Evolutionary conservation across 2,329 filamentous ascomycete genomes (phyloP).

Genomic region (Pseudonectria buxi): DNA sequence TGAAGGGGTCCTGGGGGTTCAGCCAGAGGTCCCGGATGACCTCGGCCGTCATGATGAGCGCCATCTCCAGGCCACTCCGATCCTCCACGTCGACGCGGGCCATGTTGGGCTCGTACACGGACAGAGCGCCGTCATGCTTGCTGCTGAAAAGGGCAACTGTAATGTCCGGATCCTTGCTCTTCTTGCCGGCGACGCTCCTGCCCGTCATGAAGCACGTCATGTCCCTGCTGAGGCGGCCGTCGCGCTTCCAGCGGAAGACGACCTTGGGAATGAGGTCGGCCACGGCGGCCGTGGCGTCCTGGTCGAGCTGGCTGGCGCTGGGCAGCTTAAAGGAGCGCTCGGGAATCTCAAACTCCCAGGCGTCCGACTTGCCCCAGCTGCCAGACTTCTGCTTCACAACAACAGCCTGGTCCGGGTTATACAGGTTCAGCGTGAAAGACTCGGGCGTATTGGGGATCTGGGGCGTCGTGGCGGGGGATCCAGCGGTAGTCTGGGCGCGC

Average conservation of each 20-base stretch:
- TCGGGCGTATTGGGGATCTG: constrained; percentile 67
- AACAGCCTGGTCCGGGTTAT: constrained; percentile 86
- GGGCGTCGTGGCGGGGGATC: constrained; percentile 48
- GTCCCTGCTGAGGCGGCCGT: constrained; percentile 78
- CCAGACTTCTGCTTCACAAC: constrained; percentile 63
- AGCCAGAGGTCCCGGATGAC: constrained; percentile 61
- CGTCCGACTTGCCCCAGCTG: constrained; percentile 71
- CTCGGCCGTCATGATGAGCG: constrained; percentile 58
- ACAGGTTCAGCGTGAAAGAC: constrained; percentile 78
- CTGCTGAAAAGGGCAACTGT: constrained; percentile 82
- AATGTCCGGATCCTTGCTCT: constrained; percentile 90
- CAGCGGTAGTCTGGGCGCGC: constrained; percentile 43
- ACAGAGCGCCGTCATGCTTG: constrained; percentile 59
- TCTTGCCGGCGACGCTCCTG: constrained; percentile 66
- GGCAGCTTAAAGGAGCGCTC: constrained; percentile 77
- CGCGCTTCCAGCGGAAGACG: constrained; percentile 82
- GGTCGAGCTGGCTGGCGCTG: constrained; percentile 71
- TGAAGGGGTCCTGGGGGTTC: constrained; percentile 68
- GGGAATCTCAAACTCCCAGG: constrained; percentile 91
- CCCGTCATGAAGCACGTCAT: constrained; percentile 84
- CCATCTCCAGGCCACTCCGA: constrained; percentile 83
- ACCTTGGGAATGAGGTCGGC: constrained; percentile 61
- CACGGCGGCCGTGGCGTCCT: constrained; percentile 44
- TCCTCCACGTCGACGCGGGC: constrained; percentile 89
- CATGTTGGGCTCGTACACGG: constrained; percentile 89